Evolutionary conservation across 2,329 filamentous ascomycete genomes (phyloP).

Genomic region (Lasiodiplodia sp.): DNA sequence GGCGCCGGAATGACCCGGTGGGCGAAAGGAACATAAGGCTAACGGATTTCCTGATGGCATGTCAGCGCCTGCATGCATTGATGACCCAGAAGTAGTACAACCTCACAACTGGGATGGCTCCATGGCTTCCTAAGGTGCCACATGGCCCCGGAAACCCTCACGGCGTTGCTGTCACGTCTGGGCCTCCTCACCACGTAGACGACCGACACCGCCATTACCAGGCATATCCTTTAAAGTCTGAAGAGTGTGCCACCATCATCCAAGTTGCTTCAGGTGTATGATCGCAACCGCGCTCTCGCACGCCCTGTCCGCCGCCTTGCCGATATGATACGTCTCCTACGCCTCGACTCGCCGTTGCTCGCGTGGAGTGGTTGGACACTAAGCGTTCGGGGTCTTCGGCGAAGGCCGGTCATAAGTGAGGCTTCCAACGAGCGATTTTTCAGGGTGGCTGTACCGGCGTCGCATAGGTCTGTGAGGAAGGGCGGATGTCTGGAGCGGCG

Average conservation of each 20-base stretch:
- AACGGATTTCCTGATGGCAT: background rate
- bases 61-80: background rate
- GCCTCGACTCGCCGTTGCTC: background rate
- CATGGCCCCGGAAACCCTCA: background rate
- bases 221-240: background rate
- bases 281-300: background rate
- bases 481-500: background rate
- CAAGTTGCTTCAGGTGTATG: background rate
- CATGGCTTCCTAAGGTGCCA: background rate
- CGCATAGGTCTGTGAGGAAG: background rate
- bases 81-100: background rate
- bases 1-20: background rate
- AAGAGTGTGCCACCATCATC: background rate
- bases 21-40: background rate
- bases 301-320: background rate
- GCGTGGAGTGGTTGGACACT: background rate
- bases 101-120: background rate
- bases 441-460: fast-evolving
- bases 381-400: background rate
- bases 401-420: background rate
- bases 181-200: background rate
- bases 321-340: background rate
- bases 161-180: background rate
- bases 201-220: background rate
- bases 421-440: background rate